Base-by-base conservation (phyloP, 2,329 filamentous ascomycete species). In the Chaetomiaceae sp. region DNA sequence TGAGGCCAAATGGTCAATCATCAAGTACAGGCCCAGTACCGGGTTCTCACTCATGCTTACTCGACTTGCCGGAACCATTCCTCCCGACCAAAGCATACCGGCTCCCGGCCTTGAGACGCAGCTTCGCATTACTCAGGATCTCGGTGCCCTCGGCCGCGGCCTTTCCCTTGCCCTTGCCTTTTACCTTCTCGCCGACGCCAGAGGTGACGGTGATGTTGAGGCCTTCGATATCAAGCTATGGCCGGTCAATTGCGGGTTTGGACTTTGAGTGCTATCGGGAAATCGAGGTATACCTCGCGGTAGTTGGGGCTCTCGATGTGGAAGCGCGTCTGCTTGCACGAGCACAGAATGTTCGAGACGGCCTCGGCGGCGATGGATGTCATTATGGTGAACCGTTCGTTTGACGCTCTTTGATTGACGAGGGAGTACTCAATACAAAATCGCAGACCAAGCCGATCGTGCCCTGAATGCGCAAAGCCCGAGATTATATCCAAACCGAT, bases 1-100 rank as follows among this genome's bases (percentile, higher is more conserved):
- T 87, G 25, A 18, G 13, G 18, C 3, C 38, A 37, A 2, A 21
- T 10, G n/a, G n/a, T 36, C 33, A 36, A 16, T 9, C n/a, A 36
- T 10, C 16, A 6, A 27, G 13, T 14, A 33, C 13, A 36, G 13
- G n/a, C 27, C 13, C 4, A 18, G 16, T 1, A 33, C 14, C 10
- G 14, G 18, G 2, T 29, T 10, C 10, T 41, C 40, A 11, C 20
- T 9, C 32, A 20, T 13, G 34, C 77, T 67, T 69, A 86, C 84
- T 92, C 4, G 87, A 91, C 65, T 95, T 95, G 5, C 89, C 90
- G 2, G 84, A 86, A 0, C 89, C 89, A 69, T 95, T 95, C 6
- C 87, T 78, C 0, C 89, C 90, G 18, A 92, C 75, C 1, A 95
- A 73, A 0, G 88, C 89, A 73, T 95, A 95, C 56, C 87, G 78